Base-by-base conservation (phyloP, 768 basidiomycete species). In the Leccinum aurantiacum region DNA sequence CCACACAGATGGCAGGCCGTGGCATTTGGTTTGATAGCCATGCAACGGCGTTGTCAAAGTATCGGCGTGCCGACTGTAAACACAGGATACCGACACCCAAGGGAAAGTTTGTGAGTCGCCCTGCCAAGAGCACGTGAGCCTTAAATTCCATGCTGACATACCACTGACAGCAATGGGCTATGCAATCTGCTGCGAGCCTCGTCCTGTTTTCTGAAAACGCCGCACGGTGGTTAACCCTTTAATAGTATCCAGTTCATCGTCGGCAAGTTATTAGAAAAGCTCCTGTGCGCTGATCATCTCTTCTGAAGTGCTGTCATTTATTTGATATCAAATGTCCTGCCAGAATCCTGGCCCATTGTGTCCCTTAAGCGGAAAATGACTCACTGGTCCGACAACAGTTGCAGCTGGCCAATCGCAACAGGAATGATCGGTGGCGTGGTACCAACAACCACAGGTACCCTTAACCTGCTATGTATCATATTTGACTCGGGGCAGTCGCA, bases 241-340 rank as follows among this genome's bases (percentile, higher is more conserved):
- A n/a, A n/a, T 1, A 69, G 75, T n/a, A 81, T 87, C 4, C 81
- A 84, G 6, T 66, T 87, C 3, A 81, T 90, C 33, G 80, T 85
- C 33, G 84, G 86, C 86, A 65, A 19, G 77, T 69, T 49, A 19
- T 48, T 22, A 13, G 22, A 47, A 27, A 2, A 29, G 22, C 55
- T 58, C 48, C 59, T 48, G 51, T 56, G 27, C 54, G 35, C n/a
- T 14, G 0, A 38, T 0, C 24, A 84, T 86, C 2, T 69, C 83
- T 35, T 77, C 80, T 4, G 72, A 76, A 11, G 79, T 2, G 63
- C 63, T 15, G 71, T 77, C 53, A 77, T 62, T 38, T 60, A 71
- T 1, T 51, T 75, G 2, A 76, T 77, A 6, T 63, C 61, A 13
- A 80, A 81, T 52, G 64, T 82, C 46, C 58, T 62, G n/a, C 33